phyloP scores from a whole-genome alignment of 2,329 filamentous ascomycete genomes.

The Alternaria conjuncta region DNA sequence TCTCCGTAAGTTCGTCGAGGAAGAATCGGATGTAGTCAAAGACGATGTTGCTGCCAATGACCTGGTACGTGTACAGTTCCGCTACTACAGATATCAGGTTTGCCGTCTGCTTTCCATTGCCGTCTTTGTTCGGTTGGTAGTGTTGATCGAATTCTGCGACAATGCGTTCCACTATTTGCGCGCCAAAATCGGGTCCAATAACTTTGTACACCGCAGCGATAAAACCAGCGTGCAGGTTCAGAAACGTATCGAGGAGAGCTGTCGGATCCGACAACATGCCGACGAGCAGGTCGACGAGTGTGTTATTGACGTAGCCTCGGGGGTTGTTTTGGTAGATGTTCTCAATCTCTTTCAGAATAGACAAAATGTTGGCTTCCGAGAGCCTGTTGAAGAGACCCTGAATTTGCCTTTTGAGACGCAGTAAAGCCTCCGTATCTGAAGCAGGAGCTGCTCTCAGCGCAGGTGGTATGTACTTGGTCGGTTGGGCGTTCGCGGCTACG shows the following conservation, averaged over 20 bases:
- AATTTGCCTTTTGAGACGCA: constrained; percentile 75
- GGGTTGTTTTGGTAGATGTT: constrained; percentile 83
- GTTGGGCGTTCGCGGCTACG: constrained; percentile 50
- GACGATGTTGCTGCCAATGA: constrained; percentile 80
- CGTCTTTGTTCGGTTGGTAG: constrained; percentile 57
- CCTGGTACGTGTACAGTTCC: constrained; percentile 90
- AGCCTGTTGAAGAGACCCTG: constrained; percentile 92
- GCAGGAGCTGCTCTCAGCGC: constrained; percentile 72
- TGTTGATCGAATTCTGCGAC: constrained; percentile 76
- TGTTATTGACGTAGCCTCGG: constrained; percentile 85
- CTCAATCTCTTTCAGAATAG: constrained; percentile 82
- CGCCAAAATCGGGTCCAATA: constrained; percentile 87
- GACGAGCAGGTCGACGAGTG: constrained; percentile 77
- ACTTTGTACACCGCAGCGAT: constrained; percentile 86
- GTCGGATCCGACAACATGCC: constrained; percentile 81
- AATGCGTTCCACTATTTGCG: constrained; percentile 79
- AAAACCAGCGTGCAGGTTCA: constrained; percentile 90
- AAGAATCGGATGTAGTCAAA: constrained; percentile 91
- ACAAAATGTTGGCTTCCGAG: constrained; percentile 86
- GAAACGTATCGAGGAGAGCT: constrained; percentile 82
- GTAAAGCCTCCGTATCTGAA: constrained; percentile 70
- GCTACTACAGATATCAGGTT: constrained; percentile 85
- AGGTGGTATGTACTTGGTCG: constrained; percentile 85
- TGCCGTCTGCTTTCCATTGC: constrained; percentile 63
- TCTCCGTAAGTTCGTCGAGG: constrained; percentile 75